A percentile compares a stretch with the other conserved stretches of the same genome.
These are phyloP conservation scores for Alopecurus myosuroides DNA, from an alignment of 176 grass and related monocot genomes.

Conservation along the genomic window DNA sequence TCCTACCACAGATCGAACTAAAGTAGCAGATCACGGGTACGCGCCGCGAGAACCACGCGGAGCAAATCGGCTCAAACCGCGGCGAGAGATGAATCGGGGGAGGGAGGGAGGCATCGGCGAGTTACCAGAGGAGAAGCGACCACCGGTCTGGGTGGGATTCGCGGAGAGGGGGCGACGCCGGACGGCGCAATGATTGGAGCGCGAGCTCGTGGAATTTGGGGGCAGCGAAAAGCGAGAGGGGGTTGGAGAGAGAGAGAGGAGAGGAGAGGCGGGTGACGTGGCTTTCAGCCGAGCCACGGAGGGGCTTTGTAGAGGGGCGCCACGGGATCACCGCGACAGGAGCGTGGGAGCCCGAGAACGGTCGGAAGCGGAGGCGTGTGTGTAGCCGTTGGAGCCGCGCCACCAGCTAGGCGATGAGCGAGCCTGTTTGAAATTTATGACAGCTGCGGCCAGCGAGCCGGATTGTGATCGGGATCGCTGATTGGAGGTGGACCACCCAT, in stretches of 20 bases:
- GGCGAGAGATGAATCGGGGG: neutral
- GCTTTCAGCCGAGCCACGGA: neutral
- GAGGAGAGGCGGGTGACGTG: neutral
- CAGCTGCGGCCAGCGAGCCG: neutral
- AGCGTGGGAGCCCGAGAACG: neutral
- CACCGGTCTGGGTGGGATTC: neutral
- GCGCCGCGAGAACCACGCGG: neutral
- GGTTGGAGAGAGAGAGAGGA: neutral
- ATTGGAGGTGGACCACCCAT: neutral
- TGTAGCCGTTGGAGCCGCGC: constrained; percentile 2
- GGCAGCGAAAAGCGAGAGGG: neutral
- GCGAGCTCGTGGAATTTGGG: neutral
- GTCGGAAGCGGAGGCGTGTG: neutral
- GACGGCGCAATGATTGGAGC: constrained; percentile 5
- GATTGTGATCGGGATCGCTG: neutral
- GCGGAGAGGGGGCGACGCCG: neutral
- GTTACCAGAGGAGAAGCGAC: neutral
- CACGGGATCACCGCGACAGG: neutral
- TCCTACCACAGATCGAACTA: neutral
- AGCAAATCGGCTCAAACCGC: neutral
- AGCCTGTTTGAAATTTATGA: neutral
- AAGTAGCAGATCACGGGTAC: neutral
- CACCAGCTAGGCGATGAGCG: neutral
- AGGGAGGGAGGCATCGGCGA: neutral
- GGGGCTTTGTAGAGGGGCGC: neutral